Evolutionary conservation across 768 basidiomycete species (phyloP).

Genomic region (Pleurotus tuoliensis): DNA sequence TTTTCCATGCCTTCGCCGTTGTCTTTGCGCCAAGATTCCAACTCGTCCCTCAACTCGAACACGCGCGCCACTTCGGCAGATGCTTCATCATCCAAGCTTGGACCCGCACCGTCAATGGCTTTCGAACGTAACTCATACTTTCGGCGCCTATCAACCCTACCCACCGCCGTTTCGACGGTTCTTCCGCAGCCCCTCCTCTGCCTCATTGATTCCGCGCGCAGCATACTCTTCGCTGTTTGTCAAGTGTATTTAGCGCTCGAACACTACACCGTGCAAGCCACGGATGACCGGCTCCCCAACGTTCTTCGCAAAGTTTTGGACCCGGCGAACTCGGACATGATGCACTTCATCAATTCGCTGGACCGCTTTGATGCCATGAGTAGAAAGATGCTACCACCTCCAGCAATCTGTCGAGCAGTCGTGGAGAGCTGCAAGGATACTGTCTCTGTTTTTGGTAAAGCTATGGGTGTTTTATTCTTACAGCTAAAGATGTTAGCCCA

Average conservation of each 20-base stretch:
- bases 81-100: conserved; percentile 37
- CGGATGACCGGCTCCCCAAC: conserved; percentile 78
- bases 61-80: conserved; percentile 17
- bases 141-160: conserved; percentile 80
- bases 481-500: conserved; percentile 76
- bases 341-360: conserved; percentile 79
- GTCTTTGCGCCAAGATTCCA: conserved; percentile 46
- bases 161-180: conserved; percentile 55
- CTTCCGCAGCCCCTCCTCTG: conserved; percentile 67
- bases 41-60: conserved; percentile 26
- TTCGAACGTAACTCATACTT: conserved; percentile 91
- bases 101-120: conserved; percentile 57
- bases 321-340: conserved; percentile 78
- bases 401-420: conserved; percentile 69
- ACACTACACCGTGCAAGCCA: conserved; percentile 80
- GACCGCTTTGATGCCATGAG: conserved; percentile 88
- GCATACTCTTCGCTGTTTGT: conserved; percentile 86
- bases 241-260: conserved; percentile 88
- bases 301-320: conserved; percentile 83
- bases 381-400: conserved; percentile 63
- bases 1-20: conserved; percentile 34
- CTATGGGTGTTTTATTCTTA: conserved; percentile 75
- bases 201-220: conserved; percentile 85
- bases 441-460: conserved; percentile 80
- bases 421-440: conserved; percentile 83